Conservation (phyloP, 306 rosid species). For the Medicago truncatula region MtrunA17r5.0-ANR NC_053048.1:36572501-36573000, state of each 20-base stretch:
- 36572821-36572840: neutral
- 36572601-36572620: too few species aligned
- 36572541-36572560: too few species aligned
- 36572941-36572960: neutral
- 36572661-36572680: too few species aligned
- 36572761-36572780: constrained; percentile 95
- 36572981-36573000: neutral
- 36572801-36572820: constrained; percentile 54
- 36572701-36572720: constrained; percentile 92
- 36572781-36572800: constrained; percentile 68
- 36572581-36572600: too few species aligned
- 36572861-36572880: too few species aligned
- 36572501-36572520: too few species aligned
- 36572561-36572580: too few species aligned
- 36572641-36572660: too few species aligned
- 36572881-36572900: too few species aligned
- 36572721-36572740: constrained; percentile 77
- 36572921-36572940: neutral
- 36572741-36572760: constrained; percentile 93
- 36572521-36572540: too few species aligned
- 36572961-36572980: constrained; percentile 7
- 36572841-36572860: too few species aligned
- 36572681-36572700: constrained; percentile 46
- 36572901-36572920: neutral
- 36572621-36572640: too few species aligned